These are phyloP conservation scores for Phytophthora sp. DNA, from an alignment of 352 stramenopile species.

Conservation along the genomic window DNA sequence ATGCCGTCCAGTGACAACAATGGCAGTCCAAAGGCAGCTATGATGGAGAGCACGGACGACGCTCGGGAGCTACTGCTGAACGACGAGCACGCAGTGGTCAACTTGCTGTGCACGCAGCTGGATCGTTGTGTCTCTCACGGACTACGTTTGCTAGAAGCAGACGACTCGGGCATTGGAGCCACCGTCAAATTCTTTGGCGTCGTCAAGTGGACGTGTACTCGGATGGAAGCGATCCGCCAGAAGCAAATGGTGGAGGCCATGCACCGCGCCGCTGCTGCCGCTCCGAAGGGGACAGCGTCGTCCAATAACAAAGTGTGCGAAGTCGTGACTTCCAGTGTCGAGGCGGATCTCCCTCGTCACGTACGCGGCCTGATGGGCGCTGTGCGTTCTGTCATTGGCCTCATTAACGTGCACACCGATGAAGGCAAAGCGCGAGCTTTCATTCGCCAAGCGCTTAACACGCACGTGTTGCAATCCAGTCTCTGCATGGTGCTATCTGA, in stretches of 20 bases:
- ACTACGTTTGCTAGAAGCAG: conserved; percentile 61
- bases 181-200: conserved; percentile 89
- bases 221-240: conserved; percentile 74
- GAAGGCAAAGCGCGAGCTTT: conserved; percentile 84
- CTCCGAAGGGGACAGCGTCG: conserved; percentile 9
- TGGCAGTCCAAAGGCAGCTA: conserved; percentile 36
- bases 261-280: conserved; percentile 41
- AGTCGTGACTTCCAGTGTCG: conserved; percentile 74
- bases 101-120: conserved; percentile 72
- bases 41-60: conserved; percentile 84
- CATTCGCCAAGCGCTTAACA: conserved; percentile 83
- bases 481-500: conserved; percentile 76
- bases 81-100: conserved; percentile 73
- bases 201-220: conserved; percentile 87
- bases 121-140: conserved; percentile 77
- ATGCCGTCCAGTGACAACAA: conserved; percentile 21
- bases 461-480: conserved; percentile 71
- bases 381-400: conserved; percentile 57
- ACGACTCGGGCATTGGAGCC: conserved; percentile 41
- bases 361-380: conserved; percentile 74
- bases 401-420: conserved; percentile 72
- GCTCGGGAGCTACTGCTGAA: conserved; percentile 70
- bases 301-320: conserved; percentile 55
- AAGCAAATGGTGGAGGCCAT: conserved; percentile 73
- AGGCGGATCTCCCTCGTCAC: conserved; percentile 70